Percentiles rank a stretch among this genome's conserved stretches.
These are phyloP conservation scores for Kitagawia praeruptora DNA, from an alignment of 129 eudicot species.

Conservation along the genomic window DNA sequence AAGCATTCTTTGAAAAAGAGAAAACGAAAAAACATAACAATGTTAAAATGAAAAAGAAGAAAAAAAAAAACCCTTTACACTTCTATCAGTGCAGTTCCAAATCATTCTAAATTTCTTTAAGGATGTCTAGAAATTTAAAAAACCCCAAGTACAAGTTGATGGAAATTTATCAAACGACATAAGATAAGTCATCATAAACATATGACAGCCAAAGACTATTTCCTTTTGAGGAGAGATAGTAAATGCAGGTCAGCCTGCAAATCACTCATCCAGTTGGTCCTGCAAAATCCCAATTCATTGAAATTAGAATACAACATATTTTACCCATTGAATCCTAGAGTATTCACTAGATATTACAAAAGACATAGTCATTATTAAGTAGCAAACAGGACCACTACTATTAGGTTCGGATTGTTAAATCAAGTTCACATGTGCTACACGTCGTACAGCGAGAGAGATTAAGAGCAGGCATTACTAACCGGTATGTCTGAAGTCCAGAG, in stretches of 20 bases:
- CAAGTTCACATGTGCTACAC: neutral
- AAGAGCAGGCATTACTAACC: conserved; percentile 21
- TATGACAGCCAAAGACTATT: conserved; percentile 48
- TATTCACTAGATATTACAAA: neutral
- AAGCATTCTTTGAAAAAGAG: neutral
- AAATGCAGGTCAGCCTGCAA: conserved; percentile 3
- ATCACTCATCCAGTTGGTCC: conserved; percentile 70
- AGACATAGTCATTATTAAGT: neutral
- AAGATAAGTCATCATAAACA: conserved; percentile 23
- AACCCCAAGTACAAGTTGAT: neutral
- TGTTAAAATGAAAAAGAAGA: neutral
- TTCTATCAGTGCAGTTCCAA: neutral
- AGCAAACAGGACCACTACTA: neutral
- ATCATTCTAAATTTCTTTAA: neutral
- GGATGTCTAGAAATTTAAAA: conserved; percentile 7
- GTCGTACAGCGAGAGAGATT: neutral
- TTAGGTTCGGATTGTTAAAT: neutral
- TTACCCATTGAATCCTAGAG: neutral
- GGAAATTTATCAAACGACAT: conserved; percentile 1
- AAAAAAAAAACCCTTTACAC: neutral
- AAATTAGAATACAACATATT: neutral
- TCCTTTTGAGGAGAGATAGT: conserved; percentile 17
- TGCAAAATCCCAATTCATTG: conserved; percentile 22
- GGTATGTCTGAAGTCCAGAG: conserved; percentile 92
- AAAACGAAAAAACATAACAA: neutral